Evolutionary conservation across 2,329 filamentous ascomycete species (phyloP).

Genomic region (Ramularia collo-cygni): DNA sequence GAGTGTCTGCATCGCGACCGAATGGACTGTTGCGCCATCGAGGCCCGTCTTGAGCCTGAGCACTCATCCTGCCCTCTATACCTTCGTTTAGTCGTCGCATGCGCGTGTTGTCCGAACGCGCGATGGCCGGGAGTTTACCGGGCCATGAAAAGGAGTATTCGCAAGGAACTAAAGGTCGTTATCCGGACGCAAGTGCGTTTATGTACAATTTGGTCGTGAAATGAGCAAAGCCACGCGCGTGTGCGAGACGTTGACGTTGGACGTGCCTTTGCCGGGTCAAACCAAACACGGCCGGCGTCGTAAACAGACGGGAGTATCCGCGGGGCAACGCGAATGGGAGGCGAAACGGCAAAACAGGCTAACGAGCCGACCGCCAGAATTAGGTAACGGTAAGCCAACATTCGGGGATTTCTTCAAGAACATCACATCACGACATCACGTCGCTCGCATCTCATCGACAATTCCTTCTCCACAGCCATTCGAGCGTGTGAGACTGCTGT

Average conservation of each 20-base stretch:
- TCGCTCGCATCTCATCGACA: no score
- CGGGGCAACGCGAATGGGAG: no score
- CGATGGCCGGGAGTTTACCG: conserved; percentile 6
- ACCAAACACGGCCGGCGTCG: no score
- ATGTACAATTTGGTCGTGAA: conserved; percentile 9
- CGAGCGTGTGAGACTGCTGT: no score
- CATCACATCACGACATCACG: no score
- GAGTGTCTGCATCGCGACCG: conserved; percentile 53
- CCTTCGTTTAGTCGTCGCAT: conserved; percentile 15
- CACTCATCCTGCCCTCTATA: conserved; percentile 40
- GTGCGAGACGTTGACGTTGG: background rate
- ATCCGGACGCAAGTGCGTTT: conserved; percentile 1
- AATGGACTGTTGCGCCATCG: conserved; percentile 79
- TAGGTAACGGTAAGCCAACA: no score
- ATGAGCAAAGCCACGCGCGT: conserved; percentile 1
- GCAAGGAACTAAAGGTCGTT: background rate
- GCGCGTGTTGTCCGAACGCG: conserved; percentile 14
- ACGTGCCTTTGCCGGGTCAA: no score
- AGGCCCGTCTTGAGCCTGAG: conserved; percentile 54
- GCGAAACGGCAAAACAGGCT: no score
- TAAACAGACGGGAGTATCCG: no score
- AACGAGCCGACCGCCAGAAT: no score
- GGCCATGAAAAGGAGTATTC: conserved; percentile 4
- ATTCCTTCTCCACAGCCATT: no score
- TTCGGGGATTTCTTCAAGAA: no score